Conservation (phyloP, 1,284 basidiomycete genomes). For the Rhodotorula sp. region DNA sequence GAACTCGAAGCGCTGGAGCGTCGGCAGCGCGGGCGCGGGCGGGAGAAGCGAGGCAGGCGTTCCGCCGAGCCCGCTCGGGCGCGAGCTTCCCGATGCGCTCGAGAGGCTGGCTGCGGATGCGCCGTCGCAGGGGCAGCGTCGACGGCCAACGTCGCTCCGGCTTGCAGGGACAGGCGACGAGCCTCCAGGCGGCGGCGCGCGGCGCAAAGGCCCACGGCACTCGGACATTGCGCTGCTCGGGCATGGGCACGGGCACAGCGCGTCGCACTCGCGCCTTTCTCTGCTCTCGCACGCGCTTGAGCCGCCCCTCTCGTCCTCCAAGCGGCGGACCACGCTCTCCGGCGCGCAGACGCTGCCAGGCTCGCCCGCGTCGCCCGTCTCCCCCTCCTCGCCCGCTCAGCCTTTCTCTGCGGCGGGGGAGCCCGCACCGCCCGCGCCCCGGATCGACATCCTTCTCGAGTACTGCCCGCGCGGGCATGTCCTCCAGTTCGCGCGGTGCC, state of each 20-base stretch:
- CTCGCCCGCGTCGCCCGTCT: background rate
- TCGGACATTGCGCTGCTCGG: slow-evolving; percentile 7
- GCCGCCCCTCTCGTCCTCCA: slow-evolving; percentile 18
- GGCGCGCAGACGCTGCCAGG: background rate
- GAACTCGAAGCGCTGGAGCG: background rate
- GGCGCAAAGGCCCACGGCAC: background rate
- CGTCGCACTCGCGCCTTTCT: slow-evolving; percentile 6
- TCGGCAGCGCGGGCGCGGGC: background rate
- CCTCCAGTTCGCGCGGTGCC: slow-evolving; percentile 51
- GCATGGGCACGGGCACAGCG: background rate
- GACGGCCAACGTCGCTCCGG: background rate
- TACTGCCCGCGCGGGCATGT: slow-evolving; percentile 52
- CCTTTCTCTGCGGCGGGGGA: slow-evolving; percentile 3
- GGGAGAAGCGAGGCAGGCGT: background rate
- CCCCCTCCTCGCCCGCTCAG: slow-evolving; percentile 4
- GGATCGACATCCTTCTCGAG: slow-evolving; percentile 53
- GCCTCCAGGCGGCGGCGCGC: background rate
- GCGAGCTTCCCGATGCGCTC: background rate
- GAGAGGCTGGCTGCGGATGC: background rate
- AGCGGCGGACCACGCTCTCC: slow-evolving; percentile 8
- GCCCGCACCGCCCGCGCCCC: slow-evolving; percentile 14
- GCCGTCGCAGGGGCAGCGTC: too few species aligned
- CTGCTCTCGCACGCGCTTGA: slow-evolving; percentile 21
- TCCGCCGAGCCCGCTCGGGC: background rate
- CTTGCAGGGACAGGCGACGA: background rate